phyloP scores from a whole-genome alignment of 345 rosid genomes.

The Aurinia saxatilis region DNA sequence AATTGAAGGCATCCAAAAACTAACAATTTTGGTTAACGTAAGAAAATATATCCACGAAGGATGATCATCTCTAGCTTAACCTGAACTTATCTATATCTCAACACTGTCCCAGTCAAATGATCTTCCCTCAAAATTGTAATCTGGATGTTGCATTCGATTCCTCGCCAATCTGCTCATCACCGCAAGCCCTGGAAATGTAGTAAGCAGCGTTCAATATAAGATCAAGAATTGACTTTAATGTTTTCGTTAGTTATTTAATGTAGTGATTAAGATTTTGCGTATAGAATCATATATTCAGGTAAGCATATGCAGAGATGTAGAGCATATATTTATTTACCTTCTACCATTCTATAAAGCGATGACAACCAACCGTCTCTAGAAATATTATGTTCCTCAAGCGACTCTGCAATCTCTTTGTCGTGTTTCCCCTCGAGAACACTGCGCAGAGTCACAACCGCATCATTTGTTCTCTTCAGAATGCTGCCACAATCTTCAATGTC shows the following conservation, averaged over 20 bases:
- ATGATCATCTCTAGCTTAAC: conserved; percentile 10
- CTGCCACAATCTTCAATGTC: conserved; percentile 43
- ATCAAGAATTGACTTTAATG: neutral
- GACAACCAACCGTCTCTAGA: conserved; percentile 85
- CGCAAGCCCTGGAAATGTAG: conserved; percentile 56
- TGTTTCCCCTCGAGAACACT: conserved; percentile 80
- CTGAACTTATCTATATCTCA: conserved; percentile 33
- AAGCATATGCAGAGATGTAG: neutral
- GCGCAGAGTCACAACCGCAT: conserved; percentile 68
- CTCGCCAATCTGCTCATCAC: conserved; percentile 66
- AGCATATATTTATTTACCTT: conserved; percentile 45
- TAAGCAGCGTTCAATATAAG: neutral
- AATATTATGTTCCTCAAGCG: conserved; percentile 42
- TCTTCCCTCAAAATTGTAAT: conserved; percentile 34
- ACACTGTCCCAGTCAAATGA: conserved; percentile 52
- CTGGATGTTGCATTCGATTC: conserved; percentile 46
- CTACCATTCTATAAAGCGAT: conserved; percentile 71
- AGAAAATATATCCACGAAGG: neutral
- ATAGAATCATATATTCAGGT: neutral
- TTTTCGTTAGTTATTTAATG: neutral
- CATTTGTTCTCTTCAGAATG: conserved; percentile 65
- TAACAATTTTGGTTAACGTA: conserved; percentile 13
- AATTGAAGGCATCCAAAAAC: neutral
- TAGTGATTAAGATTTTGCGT: neutral
- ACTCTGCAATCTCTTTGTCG: conserved; percentile 45